Conservation (phyloP, 2,329 filamentous ascomycete species). For the Celoporthe dispersa region DNA sequence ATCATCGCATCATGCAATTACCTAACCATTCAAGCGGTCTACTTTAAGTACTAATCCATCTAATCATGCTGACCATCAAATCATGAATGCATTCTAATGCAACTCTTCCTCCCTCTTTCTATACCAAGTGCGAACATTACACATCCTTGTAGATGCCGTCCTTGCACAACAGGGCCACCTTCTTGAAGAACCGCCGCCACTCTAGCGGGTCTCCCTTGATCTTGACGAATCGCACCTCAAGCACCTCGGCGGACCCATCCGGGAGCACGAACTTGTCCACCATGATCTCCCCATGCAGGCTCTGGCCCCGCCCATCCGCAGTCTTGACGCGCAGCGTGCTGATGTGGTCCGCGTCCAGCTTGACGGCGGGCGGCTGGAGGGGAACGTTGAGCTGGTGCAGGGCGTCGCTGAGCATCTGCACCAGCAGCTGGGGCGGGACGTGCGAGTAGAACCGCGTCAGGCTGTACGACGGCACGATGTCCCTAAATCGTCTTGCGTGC, state of each 20-base stretch:
- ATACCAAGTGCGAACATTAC: conserved; percentile 5
- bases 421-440: conserved; percentile 73
- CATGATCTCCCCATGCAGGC: conserved; percentile 74
- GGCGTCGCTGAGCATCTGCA: conserved; percentile 79
- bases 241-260: conserved; percentile 60
- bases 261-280: conserved; percentile 68
- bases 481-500: conserved; percentile 82
- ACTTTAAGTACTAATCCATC: background rate
- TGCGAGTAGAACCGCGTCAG: conserved; percentile 92
- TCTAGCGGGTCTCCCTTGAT: conserved; percentile 94
- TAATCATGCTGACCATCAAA: background rate
- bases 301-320: conserved; percentile 72
- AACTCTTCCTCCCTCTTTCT: too few relatives aligned
- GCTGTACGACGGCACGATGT: conserved; percentile 86
- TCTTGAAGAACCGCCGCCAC: conserved; percentile 97
- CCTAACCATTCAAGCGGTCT: background rate
- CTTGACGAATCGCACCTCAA: conserved; percentile 92
- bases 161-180: conserved; percentile 84
- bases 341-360: conserved; percentile 57
- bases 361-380: conserved; percentile 53
- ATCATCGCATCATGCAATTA: conserved; percentile 5
- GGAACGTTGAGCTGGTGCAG: conserved; percentile 86
- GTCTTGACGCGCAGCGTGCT: conserved; percentile 75
- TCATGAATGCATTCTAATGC: conserved; percentile 1
- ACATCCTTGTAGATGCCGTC: conserved; percentile 75